Evolutionary conservation across 495 filamentous ascomycete species (phyloP), one percentile per base, ranked within the genome.

Genomic region (Trichoderma reesei): DNA sequence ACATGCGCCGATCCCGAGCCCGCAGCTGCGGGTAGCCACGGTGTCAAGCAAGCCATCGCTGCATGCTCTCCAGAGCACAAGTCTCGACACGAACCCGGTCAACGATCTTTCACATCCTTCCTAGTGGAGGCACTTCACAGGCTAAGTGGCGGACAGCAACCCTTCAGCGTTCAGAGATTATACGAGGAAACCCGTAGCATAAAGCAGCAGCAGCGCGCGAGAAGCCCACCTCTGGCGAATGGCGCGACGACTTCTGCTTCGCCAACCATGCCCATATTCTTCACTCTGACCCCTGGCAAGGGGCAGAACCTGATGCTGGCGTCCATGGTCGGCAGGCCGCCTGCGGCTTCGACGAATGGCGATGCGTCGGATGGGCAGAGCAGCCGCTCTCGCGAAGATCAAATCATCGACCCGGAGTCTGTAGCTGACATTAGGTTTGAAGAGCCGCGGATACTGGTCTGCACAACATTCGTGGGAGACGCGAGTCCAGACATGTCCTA

Each of bases 401-500:
- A 69, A 16, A 68, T 73, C 6, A 70, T 80, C 33, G 70, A 68
- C 59, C 71, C 77, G 13, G 74, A 74, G 31, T 73, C 77, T 16
- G 76, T 77, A 37, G 71, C 75, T 8, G 78, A 81, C 63, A 68
- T 83, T 44, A 79, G 72, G 11, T 80, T 85, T 60, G 81, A 83
- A 37, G 80, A 83, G 51, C 71, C 72, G 13, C 74, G 81, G 64
- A 80, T 82, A 16, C 67, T 85, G 37, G 80, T 83, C 3, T 83
- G 81, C 70, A 83, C 80, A 2, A 83, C 80, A 0, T 83, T 83
- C 66, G 78, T 82, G 37, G 80, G 80, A 44, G 80, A 85, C 64
- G 80, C 81, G 10, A 83, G 79, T 63, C 76, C 79, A 9, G 82
- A 83, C 46, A 83, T 85, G 80, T 74, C 76, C 34, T 83, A 76